A percentile compares a stretch with the other conserved stretches of the same genome.
These are phyloP conservation scores for Tetrapisispora nanseiensis DNA, from an alignment of 805 yeast species.

Conservation along the genomic window DNA sequence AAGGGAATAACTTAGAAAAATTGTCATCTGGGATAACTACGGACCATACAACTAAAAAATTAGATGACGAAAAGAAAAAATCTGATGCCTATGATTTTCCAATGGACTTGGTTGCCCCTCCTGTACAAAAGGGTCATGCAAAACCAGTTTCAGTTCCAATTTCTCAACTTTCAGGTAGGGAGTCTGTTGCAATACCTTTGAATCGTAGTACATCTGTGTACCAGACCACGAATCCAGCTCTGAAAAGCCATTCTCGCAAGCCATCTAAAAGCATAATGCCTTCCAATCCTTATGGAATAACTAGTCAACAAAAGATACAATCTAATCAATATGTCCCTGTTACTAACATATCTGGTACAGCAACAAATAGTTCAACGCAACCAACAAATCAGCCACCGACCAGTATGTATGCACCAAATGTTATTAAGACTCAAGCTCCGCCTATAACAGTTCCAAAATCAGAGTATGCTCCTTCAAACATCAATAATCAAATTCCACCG, in stretches of 20 bases:
- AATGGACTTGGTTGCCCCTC: slow-evolving; percentile 38
- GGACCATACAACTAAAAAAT: slow-evolving; percentile 20
- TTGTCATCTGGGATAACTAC: slow-evolving; percentile 5
- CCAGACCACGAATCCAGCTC: neutral
- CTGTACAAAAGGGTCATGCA: slow-evolving; percentile 28
- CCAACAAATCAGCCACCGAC: neutral
- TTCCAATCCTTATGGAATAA: neutral
- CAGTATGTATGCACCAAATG: neutral
- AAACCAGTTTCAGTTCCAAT: slow-evolving; percentile 28
- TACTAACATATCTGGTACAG: too few species aligned
- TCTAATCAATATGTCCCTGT: neutral
- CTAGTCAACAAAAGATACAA: neutral
- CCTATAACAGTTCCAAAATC: neutral
- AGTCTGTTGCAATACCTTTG: neutral
- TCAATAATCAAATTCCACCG: neutral
- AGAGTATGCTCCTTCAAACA: neutral
- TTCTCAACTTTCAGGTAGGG: neutral
- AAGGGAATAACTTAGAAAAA: neutral
- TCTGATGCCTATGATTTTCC: slow-evolving; percentile 79
- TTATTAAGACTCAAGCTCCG: neutral
- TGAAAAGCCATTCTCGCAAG: neutral
- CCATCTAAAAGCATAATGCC: neutral
- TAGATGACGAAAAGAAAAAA: slow-evolving; percentile 44
- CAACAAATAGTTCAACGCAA: neutral
- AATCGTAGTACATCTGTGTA: neutral